These are phyloP conservation scores for Pachyrhizus erosus DNA, from an alignment of 306 rosid genomes.

Conservation along the genomic window DNA sequence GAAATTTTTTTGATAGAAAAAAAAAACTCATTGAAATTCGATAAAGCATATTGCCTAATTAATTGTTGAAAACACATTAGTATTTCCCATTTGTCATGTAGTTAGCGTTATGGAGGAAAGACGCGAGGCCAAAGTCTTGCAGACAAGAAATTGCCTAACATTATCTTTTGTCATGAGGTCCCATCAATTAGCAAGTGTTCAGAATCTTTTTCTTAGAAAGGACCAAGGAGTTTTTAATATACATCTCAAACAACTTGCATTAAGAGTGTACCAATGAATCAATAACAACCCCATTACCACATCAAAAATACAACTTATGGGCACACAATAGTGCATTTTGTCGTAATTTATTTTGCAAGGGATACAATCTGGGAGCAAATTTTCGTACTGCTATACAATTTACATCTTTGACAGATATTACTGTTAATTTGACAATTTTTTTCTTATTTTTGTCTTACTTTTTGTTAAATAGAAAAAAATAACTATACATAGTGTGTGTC, in stretches of 20 bases:
- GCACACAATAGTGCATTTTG: conserved; percentile 2
- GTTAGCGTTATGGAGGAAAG: background rate
- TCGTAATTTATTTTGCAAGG: conserved; percentile 16
- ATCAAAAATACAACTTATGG: conserved; percentile 8
- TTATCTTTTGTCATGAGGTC: background rate
- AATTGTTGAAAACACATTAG: background rate
- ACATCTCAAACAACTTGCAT: conserved; percentile 14
- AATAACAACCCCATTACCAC: background rate
- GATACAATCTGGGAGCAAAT: background rate
- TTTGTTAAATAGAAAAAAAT: background rate
- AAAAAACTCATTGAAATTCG: background rate
- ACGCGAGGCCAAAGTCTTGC: background rate
- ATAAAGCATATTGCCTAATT: background rate
- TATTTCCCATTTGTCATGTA: background rate
- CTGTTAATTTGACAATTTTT: background rate
- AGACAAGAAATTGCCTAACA: conserved; percentile 10
- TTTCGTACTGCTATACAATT: background rate
- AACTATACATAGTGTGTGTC: background rate
- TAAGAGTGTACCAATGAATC: background rate
- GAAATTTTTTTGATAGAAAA: background rate
- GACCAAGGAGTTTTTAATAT: conserved; percentile 9
- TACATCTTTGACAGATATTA: background rate
- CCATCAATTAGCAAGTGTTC: background rate
- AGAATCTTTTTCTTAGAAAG: background rate
- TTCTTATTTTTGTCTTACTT: background rate